Evolutionary conservation across 2,329 filamentous ascomycete species (phyloP).

Genomic region (Aciculosporium take): DNA sequence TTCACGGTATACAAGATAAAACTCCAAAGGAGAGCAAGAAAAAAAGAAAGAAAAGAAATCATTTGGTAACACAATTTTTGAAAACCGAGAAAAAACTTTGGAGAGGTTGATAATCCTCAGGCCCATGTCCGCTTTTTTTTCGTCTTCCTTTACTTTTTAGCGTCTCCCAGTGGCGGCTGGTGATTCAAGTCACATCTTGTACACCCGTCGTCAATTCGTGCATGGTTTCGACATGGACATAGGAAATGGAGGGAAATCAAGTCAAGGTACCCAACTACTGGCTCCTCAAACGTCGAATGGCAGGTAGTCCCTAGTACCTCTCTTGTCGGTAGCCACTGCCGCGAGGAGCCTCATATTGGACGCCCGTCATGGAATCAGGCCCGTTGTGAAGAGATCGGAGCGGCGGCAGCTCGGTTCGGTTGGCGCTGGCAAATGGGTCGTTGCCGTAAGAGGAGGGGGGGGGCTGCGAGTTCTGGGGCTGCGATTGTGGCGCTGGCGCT

Average conservation of each 20-base stretch:
- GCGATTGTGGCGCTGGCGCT: conserved; percentile 9
- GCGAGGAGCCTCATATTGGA: conserved; percentile 43
- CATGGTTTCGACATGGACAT: too few relatives aligned
- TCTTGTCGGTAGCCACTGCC: conserved; percentile 32
- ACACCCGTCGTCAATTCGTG: conserved; percentile 10
- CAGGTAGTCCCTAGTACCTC: conserved; percentile 19
- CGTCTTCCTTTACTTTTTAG: too few relatives aligned
- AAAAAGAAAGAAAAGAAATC: background rate
- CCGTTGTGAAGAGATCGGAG: conserved; percentile 36
- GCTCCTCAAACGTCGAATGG: too few relatives aligned
- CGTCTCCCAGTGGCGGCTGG: background rate
- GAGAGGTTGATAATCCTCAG: background rate
- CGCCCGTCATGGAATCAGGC: conserved; percentile 51
- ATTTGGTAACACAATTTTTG: conserved; percentile 12
- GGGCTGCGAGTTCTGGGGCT: conserved; percentile 6
- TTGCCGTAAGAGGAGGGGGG: conserved; percentile 11
- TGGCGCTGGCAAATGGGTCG: conserved; percentile 19
- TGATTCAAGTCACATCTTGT: background rate
- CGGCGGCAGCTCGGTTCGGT: conserved; percentile 40
- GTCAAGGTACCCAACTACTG: background rate
- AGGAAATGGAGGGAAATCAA: conserved; percentile 1
- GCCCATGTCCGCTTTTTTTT: background rate
- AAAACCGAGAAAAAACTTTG: conserved; percentile 4
- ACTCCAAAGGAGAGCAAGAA: background rate
- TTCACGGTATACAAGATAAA: background rate